Conservation (phyloP, 208 protist genomes). For the Acanthamoeba lenticulata region DNA sequence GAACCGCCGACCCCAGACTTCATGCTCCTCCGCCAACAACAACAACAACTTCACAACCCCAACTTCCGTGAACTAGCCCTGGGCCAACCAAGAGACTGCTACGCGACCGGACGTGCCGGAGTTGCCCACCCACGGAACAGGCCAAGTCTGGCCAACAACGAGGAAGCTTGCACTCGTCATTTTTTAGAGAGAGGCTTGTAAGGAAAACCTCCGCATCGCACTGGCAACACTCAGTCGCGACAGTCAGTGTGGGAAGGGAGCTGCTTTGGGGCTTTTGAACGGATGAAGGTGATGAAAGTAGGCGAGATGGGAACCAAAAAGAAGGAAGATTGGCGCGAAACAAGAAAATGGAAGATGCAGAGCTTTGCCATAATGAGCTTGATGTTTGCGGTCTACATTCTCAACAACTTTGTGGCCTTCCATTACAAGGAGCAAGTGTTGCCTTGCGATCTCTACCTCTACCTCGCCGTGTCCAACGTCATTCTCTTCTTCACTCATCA, state of each 20-base stretch:
- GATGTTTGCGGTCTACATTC: background rate
- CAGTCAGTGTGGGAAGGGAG: too few relatives aligned
- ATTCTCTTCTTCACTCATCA: constrained; percentile 14
- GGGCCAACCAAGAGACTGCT: too few relatives aligned
- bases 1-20: background rate
- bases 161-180: too few relatives aligned
- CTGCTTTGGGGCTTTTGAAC: background rate
- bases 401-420: constrained; percentile 27
- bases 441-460: constrained; percentile 36
- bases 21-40: too few relatives aligned
- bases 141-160: too few relatives aligned
- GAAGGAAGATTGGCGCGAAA: constrained; percentile 16
- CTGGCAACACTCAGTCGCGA: too few relatives aligned
- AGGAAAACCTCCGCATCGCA: too few relatives aligned
- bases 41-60: background rate
- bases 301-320: background rate
- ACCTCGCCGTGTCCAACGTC: constrained; percentile 41
- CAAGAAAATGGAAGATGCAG: background rate
- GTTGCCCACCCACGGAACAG: too few relatives aligned
- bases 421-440: background rate
- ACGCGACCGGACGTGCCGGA: too few relatives aligned
- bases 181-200: too few relatives aligned
- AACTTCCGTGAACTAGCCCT: background rate
- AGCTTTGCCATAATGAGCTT: background rate
- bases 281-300: background rate